A percentile compares a stretch with the other conserved stretches of the same genome.
Evolutionary conservation across 306 rosid genomes (phyloP).

Genomic region (Psophocarpus tetragonolobus): DNA sequence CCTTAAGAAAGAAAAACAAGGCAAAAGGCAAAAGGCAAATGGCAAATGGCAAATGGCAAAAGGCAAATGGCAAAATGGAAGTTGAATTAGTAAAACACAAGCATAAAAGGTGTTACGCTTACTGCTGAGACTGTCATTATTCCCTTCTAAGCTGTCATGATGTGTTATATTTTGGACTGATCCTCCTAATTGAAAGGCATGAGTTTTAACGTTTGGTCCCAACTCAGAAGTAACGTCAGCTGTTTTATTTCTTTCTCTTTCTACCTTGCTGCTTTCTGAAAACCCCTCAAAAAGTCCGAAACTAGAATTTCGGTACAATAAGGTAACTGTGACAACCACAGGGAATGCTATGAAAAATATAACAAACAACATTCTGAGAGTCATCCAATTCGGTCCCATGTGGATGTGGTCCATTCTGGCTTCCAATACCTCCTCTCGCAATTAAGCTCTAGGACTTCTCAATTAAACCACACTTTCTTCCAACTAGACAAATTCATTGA

Average conservation of each 20-base stretch:
- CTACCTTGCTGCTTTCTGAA: not conserved
- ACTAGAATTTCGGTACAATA: conserved; percentile 8
- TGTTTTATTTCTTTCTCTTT: not conserved
- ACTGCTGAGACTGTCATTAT: not conserved
- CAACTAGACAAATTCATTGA: not conserved
- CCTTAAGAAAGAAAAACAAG: not conserved
- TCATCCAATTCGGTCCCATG: not conserved
- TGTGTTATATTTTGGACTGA: not conserved
- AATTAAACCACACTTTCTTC: not conserved
- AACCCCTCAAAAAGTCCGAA: conserved; percentile 20
- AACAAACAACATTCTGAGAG: not conserved
- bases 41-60: too few relatives aligned
- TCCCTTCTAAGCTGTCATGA: not conserved
- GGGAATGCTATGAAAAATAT: not conserved
- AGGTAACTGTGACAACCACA: not conserved
- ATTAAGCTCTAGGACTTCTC: not conserved
- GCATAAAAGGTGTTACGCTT: not conserved
- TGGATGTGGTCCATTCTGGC: not conserved
- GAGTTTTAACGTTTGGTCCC: not conserved
- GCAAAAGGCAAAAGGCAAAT: too few relatives aligned
- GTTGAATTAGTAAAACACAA: not conserved
- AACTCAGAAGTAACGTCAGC: not conserved
- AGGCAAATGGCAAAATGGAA: not conserved
- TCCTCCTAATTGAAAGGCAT: not conserved
- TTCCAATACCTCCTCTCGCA: not conserved